Evolutionary conservation across 2,329 filamentous ascomycete genomes (phyloP).

Genomic region (Chrysosporium queenslandicum): DNA sequence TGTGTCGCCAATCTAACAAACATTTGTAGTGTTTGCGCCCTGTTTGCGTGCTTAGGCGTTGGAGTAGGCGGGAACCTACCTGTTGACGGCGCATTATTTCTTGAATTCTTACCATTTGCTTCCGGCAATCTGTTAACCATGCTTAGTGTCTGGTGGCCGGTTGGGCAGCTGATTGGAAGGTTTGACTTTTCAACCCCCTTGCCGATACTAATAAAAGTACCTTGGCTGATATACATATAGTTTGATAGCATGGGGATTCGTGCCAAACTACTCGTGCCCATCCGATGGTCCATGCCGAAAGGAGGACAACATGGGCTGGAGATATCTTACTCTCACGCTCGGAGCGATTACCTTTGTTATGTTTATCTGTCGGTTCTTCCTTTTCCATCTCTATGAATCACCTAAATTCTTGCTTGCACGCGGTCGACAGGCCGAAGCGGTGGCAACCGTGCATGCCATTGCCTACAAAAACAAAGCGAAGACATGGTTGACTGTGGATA

Average conservation of each 20-base stretch:
- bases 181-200: slow-evolving; percentile 14
- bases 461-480: slow-evolving; percentile 58
- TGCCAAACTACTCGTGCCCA: slow-evolving; percentile 54
- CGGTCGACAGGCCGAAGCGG: slow-evolving; percentile 68
- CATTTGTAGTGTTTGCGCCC: slow-evolving; percentile 42
- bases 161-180: slow-evolving; percentile 63
- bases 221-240: slow-evolving; percentile 15
- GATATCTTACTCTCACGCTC: slow-evolving; percentile 60
- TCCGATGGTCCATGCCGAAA: slow-evolving; percentile 33
- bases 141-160: slow-evolving; percentile 77
- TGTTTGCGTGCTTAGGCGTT: slow-evolving; percentile 54
- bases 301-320: slow-evolving; percentile 60
- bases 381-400: slow-evolving; percentile 75
- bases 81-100: slow-evolving; percentile 69
- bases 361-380: slow-evolving; percentile 67
- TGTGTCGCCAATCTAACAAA: background rate
- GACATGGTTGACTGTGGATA: slow-evolving; percentile 67
- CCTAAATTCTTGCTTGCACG: slow-evolving; percentile 71
- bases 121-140: slow-evolving; percentile 66
- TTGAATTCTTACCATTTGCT: slow-evolving; percentile 70
- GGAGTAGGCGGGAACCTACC: slow-evolving; percentile 68
- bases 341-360: slow-evolving; percentile 64
- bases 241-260: slow-evolving; percentile 62
- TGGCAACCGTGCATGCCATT: slow-evolving; percentile 68
- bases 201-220: background rate